phyloP scores from a whole-genome alignment of 441 rosid genomes.

The Croton setiger region DNA sequence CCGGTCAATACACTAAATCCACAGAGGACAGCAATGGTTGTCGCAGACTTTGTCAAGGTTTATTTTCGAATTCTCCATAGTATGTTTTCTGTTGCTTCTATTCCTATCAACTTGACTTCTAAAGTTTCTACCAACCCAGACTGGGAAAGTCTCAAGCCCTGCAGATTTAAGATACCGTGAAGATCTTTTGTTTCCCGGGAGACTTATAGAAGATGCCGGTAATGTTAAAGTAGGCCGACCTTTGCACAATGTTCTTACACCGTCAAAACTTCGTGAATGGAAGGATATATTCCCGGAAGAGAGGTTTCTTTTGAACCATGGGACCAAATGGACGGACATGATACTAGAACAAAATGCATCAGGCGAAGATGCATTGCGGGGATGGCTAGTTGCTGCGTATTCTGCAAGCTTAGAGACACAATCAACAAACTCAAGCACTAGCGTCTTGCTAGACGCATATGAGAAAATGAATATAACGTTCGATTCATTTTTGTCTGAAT shows the following conservation, averaged over 20 bases:
- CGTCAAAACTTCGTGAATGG: slow-evolving; percentile 56
- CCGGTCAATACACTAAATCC: slow-evolving; percentile 90
- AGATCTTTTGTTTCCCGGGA: slow-evolving; percentile 74
- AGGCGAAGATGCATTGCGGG: slow-evolving; percentile 92
- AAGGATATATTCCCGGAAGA: slow-evolving; percentile 65
- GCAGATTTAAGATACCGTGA: slow-evolving; percentile 77
- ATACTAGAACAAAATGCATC: slow-evolving; percentile 73
- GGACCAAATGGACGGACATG: slow-evolving; percentile 65
- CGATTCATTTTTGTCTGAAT: slow-evolving; percentile 50
- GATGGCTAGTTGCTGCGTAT: slow-evolving; percentile 93
- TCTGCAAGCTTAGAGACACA: slow-evolving; percentile 41
- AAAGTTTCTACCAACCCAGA: slow-evolving; percentile 37
- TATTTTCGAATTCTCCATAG: slow-evolving; percentile 10
- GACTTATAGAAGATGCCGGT: slow-evolving; percentile 79
- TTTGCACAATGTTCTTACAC: slow-evolving; percentile 60
- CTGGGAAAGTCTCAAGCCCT: slow-evolving; percentile 79
- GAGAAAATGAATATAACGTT: slow-evolving; percentile 55
- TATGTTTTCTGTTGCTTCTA: slow-evolving; percentile 11
- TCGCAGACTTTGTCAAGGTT: slow-evolving; percentile 85
- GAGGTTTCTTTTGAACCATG: slow-evolving; percentile 61
- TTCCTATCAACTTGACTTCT: slow-evolving; percentile 20
- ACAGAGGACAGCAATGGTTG: slow-evolving; percentile 83
- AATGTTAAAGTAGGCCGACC: slow-evolving; percentile 80
- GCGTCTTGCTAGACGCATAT: slow-evolving; percentile 56
- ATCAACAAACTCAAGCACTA: slow-evolving; percentile 26